Conservation (phyloP, 306 rosid genomes). For the Vicia sativa region DNA sequence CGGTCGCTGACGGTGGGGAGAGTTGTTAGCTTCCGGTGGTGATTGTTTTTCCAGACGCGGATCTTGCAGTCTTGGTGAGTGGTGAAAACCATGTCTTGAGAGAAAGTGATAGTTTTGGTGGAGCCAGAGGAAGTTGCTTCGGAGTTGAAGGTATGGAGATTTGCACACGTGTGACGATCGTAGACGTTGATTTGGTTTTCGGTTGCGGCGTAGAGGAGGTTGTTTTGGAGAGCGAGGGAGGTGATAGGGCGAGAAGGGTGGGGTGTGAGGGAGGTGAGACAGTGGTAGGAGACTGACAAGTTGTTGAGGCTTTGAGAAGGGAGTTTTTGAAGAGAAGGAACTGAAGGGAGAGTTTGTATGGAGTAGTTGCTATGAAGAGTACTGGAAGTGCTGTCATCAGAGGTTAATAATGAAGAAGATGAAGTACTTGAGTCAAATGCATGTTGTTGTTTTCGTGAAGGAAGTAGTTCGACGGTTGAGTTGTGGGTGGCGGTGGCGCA, state of each 20-base stretch:
- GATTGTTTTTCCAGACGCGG: constrained; percentile 60
- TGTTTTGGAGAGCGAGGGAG: constrained; percentile 56
- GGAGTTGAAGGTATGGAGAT: constrained; percentile 49
- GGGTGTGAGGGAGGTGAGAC: constrained; percentile 49
- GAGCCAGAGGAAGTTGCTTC: constrained; percentile 62
- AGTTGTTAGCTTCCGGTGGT: constrained; percentile 43
- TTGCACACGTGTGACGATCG: constrained; percentile 45
- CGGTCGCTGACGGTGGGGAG: constrained; percentile 85
- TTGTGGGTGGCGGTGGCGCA: constrained; percentile 34
- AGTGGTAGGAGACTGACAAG: constrained; percentile 52
- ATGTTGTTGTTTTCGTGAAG: constrained; percentile 4
- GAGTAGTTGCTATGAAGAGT: constrained; percentile 61
- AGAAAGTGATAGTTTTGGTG: constrained; percentile 63
- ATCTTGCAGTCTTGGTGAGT: constrained; percentile 86
- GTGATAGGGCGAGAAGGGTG: constrained; percentile 54
- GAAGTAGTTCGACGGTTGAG: constrained; percentile 34
- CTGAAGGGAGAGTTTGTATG: constrained; percentile 75
- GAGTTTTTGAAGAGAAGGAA: constrained; percentile 79
- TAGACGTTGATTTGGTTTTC: constrained; percentile 68
- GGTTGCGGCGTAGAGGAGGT: constrained; percentile 73
- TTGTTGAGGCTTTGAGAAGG: constrained; percentile 36
- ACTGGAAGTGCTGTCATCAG: constrained; percentile 40
- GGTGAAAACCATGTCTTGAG: constrained; percentile 50
- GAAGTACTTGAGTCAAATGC: constrained; percentile 40
- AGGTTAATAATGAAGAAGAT: constrained; percentile 43